Evolutionary conservation across 202 grass and related monocot species (phyloP).

Genomic region (Carex arenaria): DNA sequence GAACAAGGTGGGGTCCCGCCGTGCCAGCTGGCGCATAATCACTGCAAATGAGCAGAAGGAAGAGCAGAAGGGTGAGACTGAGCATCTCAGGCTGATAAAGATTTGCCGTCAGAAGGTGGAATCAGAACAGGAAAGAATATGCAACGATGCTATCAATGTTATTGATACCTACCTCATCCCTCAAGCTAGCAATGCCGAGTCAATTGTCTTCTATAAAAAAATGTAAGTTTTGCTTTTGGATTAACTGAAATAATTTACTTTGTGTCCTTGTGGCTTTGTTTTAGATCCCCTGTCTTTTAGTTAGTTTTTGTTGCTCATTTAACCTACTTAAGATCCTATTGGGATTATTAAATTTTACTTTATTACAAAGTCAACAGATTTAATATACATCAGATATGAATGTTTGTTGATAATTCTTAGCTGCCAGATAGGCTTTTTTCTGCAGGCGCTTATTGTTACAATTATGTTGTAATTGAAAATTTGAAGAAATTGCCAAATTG

Average conservation of each 20-base stretch:
- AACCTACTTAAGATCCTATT: not conserved
- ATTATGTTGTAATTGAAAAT: not conserved
- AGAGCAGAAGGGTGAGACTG: slow-evolving; percentile 24
- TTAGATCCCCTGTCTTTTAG: not conserved
- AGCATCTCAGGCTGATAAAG: slow-evolving; percentile 24
- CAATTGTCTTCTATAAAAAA: slow-evolving; percentile 30
- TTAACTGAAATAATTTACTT: not conserved
- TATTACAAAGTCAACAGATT: not conserved
- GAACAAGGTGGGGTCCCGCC: slow-evolving; percentile 26
- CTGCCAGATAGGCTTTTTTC: not conserved
- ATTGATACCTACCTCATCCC: slow-evolving; percentile 31
- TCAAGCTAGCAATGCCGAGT: not conserved
- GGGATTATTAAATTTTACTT: not conserved
- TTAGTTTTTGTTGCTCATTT: not conserved
- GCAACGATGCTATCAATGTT: slow-evolving; percentile 29
- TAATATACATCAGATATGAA: not conserved
- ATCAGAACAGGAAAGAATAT: slow-evolving; percentile 26
- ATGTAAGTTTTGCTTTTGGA: slow-evolving; percentile 25
- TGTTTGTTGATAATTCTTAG: not conserved
- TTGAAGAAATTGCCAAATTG: not conserved
- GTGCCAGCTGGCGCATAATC: slow-evolving; percentile 26
- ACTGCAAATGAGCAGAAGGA: slow-evolving; percentile 30
- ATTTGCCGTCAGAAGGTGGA: slow-evolving; percentile 26
- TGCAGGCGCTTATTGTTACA: not conserved
- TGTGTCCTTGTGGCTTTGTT: not conserved